Base-by-base conservation (phyloP, 2,329 filamentous ascomycete genomes). In the Scopulariopsis brevicaulis region DNA sequence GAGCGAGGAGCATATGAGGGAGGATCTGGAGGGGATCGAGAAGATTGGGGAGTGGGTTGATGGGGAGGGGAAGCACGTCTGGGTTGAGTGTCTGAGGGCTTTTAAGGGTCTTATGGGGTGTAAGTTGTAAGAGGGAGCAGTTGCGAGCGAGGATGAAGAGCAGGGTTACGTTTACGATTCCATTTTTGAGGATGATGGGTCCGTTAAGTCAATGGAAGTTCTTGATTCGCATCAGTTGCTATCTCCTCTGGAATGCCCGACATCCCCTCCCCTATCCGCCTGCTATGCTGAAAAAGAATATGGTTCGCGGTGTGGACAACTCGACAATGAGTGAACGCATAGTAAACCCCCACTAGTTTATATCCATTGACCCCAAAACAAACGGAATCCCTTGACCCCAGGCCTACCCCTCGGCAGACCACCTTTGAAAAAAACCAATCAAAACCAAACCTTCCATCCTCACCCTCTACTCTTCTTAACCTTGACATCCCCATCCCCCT, bases 1-100 rank as follows among this genome's bases (percentile, higher is more conserved):
- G 34, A 71, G 67, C 12, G 68, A 72, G 63, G 64, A 55, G 32
- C 77, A 79, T 60, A 82, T 82, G 79, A 69, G 63, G 60, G 73
- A 72, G 25, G 79, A 82, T 58, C 61, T 82, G 24, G 70, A 73
- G 51, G 77, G 73, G 0, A 60, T 76, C 14, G 68, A 72, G 32
- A 66, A 62, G 56, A 66, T 81, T 40, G 71, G 70, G 2, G 59
- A 62, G 3, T 77, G 73, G 77, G 74, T 75, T 0, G 69, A 71
- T 54, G 68, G 70, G 2, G 69, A 79, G 24, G 76, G 75, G 1
- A 65, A 65, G 10, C 67, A 69, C 3, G 65, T 70, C 32, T 88
- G 84, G 83, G 65, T 70, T 40, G 63, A 65, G 55, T 71, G 79
- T 20, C 61, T 83, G 60, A 59, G 60, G 11, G 66, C 66, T 15